A percentile compares a stretch with the other conserved stretches of the same genome.
phyloP scores from a whole-genome alignment of 2,329 filamentous ascomycete species.

The Elsinoe fawcettii region DNA sequence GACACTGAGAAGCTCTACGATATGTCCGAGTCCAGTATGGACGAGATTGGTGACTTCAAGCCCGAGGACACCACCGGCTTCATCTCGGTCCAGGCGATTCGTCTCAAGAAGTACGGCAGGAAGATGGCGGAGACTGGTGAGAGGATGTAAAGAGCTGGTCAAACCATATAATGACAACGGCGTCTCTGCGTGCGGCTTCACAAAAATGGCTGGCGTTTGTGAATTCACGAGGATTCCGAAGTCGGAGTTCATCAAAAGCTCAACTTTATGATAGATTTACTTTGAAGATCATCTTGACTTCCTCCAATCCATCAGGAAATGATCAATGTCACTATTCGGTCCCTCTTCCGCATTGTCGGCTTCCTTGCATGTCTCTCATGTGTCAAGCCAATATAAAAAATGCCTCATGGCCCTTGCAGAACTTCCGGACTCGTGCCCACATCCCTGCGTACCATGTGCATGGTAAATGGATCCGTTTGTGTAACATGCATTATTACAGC shows the following conservation, averaged over 20 bases:
- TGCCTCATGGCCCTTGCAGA: not conserved
- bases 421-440: not conserved
- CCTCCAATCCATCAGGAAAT: not conserved
- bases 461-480: not conserved
- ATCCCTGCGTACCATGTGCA: conserved; percentile 10
- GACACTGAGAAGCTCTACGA: conserved; percentile 64
- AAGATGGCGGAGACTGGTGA: conserved; percentile 32
- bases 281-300: not conserved
- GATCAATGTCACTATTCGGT: too few relatives aligned
- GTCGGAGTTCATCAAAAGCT: not conserved
- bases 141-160: conserved; percentile 24
- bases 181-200: not conserved
- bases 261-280: not conserved
- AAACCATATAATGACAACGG: not conserved
- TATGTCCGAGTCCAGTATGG: conserved; percentile 60
- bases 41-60: conserved; percentile 60
- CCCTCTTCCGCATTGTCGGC: too few relatives aligned
- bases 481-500: conserved; percentile 3
- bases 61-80: conserved; percentile 60
- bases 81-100: conserved; percentile 62
- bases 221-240: not conserved
- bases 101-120: conserved; percentile 39
- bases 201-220: not conserved
- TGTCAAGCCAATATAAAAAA: not conserved
- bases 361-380: not conserved